Percentiles rank a stretch among this genome's conserved stretches.
phyloP scores from a whole-genome alignment of 1,284 basidiomycete species.

The Leccinum brunneo-olivaceum region DNA sequence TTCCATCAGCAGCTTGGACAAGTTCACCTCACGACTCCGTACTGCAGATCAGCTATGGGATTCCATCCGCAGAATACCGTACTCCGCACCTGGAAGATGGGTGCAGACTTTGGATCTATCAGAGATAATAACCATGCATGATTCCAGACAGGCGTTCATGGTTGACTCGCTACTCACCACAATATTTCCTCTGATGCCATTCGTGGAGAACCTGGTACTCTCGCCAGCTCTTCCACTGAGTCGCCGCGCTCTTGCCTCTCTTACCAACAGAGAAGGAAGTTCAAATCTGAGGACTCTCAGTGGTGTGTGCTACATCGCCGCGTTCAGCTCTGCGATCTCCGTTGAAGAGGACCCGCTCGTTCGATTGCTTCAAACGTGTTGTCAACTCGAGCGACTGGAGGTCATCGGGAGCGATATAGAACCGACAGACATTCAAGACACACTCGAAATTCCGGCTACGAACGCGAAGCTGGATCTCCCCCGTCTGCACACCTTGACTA shows the following conservation, averaged over 20 bases:
- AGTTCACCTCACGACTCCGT: slow-evolving; percentile 50
- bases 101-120: slow-evolving; percentile 69
- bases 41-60: slow-evolving; percentile 75
- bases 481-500: slow-evolving; percentile 54
- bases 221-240: slow-evolving; percentile 58
- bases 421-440: slow-evolving; percentile 33
- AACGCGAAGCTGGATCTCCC: slow-evolving; percentile 43
- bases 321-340: slow-evolving; percentile 22
- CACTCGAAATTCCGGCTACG: slow-evolving; percentile 15
- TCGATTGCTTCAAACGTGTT: slow-evolving; percentile 49
- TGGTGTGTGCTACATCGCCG: slow-evolving; percentile 52
- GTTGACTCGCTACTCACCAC: slow-evolving; percentile 56
- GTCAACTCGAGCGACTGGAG: slow-evolving; percentile 60
- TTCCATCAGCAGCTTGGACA: slow-evolving; percentile 43
- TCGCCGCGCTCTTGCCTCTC: slow-evolving; percentile 47
- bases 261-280: slow-evolving; percentile 50
- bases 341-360: slow-evolving; percentile 45
- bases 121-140: slow-evolving; percentile 36
- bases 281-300: slow-evolving; percentile 51
- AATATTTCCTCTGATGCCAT: slow-evolving; percentile 67
- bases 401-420: slow-evolving; percentile 56
- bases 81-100: slow-evolving; percentile 80
- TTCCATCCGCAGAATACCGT: slow-evolving; percentile 75
- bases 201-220: slow-evolving; percentile 55
- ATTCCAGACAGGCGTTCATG: slow-evolving; percentile 41